Base-by-base conservation (phyloP, 768 basidiomycete species). In the Ramaria sp. region DNA sequence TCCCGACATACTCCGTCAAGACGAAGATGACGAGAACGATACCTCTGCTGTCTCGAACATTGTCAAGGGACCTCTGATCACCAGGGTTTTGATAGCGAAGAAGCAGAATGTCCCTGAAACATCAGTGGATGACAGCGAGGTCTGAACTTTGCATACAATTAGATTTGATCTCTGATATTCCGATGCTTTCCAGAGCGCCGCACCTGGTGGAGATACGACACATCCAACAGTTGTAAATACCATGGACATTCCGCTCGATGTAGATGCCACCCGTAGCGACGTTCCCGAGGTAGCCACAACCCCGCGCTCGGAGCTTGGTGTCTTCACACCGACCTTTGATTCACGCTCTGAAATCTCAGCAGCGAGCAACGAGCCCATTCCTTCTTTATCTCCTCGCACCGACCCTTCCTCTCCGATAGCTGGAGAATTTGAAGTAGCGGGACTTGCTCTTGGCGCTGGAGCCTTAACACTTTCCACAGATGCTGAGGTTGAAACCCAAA, bases 341-440 rank as follows among this genome's bases (percentile, higher is more conserved):
- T 51, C 55, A 56, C 55, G 48, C 16, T 56, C 64, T 60, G 48
- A 50, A 36, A n/a, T 65, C 64, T 67, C 65, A 61, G 48, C 43
- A 60, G 59, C 61, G 56, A 60, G 62, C 42, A 39, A 54, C 47
- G 60, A 58, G 45, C 50, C 60, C 61, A 65, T 66, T 62, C 58
- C 57, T 57, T 55, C 60, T 53, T 52, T 30, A 18, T 59, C 60
- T 57, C 63, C 64, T 58, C 66, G 68, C 66, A 69, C 67, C 66
- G 66, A 66, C 67, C 69, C 66, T 64, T 28, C 56, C 51, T 54
- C 59, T 58, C 58, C 59, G 66, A 65, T 65, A 63, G 60, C 56
- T 24, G 56, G 28, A 38, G 50, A 57, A 18, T 12, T 48, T n/a
- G 55, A 39, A 9, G 48, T 48, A 22, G 32, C 48, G 3, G 32